Conservation (phyloP, 352 stramenopile species). For the Pythium brassicae region DNA sequence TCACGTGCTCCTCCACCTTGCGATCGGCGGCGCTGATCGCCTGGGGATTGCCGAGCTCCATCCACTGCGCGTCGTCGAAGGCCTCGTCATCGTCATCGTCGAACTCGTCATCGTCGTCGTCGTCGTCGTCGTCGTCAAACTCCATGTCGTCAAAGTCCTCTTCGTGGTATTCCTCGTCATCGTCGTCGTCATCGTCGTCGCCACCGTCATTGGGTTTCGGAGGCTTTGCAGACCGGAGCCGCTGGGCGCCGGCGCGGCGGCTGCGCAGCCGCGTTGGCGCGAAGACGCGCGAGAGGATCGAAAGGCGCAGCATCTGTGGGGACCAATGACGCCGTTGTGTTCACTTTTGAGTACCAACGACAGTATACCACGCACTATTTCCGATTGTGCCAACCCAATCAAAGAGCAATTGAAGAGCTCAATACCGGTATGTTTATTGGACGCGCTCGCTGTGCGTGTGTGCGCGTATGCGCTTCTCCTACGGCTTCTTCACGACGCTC, state of each 20-base stretch:
- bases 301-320: constrained; percentile 52
- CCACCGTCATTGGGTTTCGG: constrained; percentile 9
- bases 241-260: constrained; percentile 18
- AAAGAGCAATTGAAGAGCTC: too few species aligned
- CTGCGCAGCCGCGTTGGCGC: constrained; percentile 34
- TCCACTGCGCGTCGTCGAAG: constrained; percentile 10
- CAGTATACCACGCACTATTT: too few species aligned
- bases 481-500: constrained; percentile 85
- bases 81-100: constrained; percentile 20
- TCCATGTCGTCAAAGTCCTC: constrained; percentile 41
- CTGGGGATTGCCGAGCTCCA: constrained; percentile 11
- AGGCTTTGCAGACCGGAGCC: constrained; percentile 8
- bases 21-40: constrained; percentile 22
- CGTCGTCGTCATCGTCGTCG: constrained; percentile 30
- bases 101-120: constrained; percentile 24
- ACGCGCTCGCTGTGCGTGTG: too few species aligned
- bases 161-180: constrained; percentile 36
- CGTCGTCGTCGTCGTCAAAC: constrained; percentile 35
- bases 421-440: too few species aligned
- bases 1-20: constrained; percentile 77
- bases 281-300: constrained; percentile 44
- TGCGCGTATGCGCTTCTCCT: too few species aligned
- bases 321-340: too few species aligned
- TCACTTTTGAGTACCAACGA: too few species aligned
- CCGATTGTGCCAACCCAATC: too few species aligned